Percentiles rank a stretch among this genome's conserved stretches.
Conservation (phyloP, 73 alveolate species). For the Blepharisma japonicum region DNA sequence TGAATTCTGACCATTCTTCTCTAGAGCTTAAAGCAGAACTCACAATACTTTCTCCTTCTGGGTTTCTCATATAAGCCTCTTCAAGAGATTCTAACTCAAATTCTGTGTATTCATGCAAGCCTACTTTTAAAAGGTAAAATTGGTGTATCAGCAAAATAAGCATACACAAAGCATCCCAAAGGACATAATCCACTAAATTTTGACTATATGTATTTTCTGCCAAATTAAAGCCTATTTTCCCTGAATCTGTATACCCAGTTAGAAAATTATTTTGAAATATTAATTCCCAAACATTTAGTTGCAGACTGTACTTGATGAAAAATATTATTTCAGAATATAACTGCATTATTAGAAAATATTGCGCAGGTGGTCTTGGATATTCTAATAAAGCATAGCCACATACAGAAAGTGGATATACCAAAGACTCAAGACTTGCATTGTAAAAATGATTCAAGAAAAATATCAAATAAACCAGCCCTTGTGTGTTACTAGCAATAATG, state of each 20-base stretch:
- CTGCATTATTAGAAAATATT: slow-evolving; percentile 9
- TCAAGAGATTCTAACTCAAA: slow-evolving; percentile 16
- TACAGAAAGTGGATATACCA: slow-evolving; percentile 8
- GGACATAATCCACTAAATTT: neutral
- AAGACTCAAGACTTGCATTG: slow-evolving; percentile 22
- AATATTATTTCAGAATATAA: neutral
- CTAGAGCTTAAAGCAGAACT: no score
- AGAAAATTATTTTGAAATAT: neutral
- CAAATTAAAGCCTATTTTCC: slow-evolving; percentile 26
- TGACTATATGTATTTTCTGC: slow-evolving; percentile 24
- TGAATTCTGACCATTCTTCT: no score
- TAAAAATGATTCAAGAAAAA: slow-evolving; percentile 20
- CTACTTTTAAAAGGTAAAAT: slow-evolving; percentile 1
- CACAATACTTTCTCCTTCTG: no score
- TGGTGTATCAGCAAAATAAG: slow-evolving; percentile 14
- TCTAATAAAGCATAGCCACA: slow-evolving; percentile 1
- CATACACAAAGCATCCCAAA: slow-evolving; percentile 17
- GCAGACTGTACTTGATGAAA: neutral
- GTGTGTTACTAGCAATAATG: neutral
- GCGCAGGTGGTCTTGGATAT: slow-evolving; percentile 21
- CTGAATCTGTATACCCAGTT: slow-evolving; percentile 3
- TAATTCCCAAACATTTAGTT: slow-evolving; percentile 1
- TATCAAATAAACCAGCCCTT: neutral
- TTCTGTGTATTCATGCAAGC: slow-evolving; percentile 17
- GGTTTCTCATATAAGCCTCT: slow-evolving; percentile 23